Evolutionary conservation across 78 protist species (phyloP).

Genomic region (Planoprotostelium fungivorum): DNA sequence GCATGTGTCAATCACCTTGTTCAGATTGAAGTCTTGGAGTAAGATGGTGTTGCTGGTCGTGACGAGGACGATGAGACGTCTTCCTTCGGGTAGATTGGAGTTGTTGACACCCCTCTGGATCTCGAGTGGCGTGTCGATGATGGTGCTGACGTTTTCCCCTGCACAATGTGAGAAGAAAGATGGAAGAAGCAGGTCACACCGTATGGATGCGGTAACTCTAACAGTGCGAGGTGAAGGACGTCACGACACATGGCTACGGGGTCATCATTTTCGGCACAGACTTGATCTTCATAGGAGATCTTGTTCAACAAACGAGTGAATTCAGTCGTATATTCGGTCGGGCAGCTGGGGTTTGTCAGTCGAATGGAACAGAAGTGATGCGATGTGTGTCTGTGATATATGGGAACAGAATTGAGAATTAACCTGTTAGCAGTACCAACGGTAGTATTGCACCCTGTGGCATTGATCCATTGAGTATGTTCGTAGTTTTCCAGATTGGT

Average conservation of each 20-base stretch:
- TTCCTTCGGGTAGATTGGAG: neutral
- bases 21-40: neutral
- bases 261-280: neutral
- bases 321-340: neutral
- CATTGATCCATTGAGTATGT: neutral
- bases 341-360: neutral
- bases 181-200: neutral
- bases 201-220: neutral
- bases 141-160: neutral
- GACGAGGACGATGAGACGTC: neutral
- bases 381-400: neutral
- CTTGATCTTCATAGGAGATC: neutral
- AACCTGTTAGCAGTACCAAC: neutral
- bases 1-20: too few species aligned
- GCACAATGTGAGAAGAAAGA: neutral
- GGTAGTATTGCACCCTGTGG: neutral
- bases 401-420: neutral
- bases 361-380: neutral
- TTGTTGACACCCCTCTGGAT: neutral
- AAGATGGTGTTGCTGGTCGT: neutral
- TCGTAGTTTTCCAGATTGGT: neutral
- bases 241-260: neutral
- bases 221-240: neutral
- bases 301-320: neutral
- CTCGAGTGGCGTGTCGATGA: neutral